Evolutionary conservation across 2,329 filamentous ascomycete genomes (phyloP), one percentile per base, ranked within the genome.

Genomic region (Hypoxylon sp.): DNA sequence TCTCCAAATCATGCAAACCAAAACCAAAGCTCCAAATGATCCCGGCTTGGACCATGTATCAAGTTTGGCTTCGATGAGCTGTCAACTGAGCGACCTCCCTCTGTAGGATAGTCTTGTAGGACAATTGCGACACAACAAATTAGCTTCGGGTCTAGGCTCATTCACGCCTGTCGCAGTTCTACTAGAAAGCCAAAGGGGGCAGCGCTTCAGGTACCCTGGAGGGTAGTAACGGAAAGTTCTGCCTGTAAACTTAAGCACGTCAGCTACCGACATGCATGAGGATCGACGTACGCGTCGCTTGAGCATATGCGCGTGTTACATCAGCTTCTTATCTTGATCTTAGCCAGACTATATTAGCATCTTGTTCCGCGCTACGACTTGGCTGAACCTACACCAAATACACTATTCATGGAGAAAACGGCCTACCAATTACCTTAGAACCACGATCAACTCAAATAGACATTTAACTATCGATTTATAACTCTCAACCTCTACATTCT

Each of bases 281-380:
- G 18, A 53, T 22, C 24, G 12, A 28, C 50, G 32, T 53, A 55
- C 40, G 40, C 26, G 51, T 54, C 38, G 26, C 18, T 22, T 18
- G 38, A 45, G 18, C n/a, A 44, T 44, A 9, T 28, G 32, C 38
- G 22, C 6, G 4, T 18, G 9, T 11, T 44, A 32, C 22, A 44
- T 30, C 9, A 30, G 36, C 26, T n/a, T 53, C 24, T n/a, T 30
- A 45, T 24, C n/a, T 45, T 36, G 38, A 54, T 22, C 18, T 16
- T 26, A 20, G 11, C 14, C 45, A 12, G 26, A 16, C 16, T 7
- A 30, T 12, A 20, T 33, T 33, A 38, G 16, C 6, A 54, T 54
- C 40, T 24, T 44, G 45, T 38, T 14, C 22, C 38, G 22, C 24
- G 36, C 50, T 53, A 53, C n/a, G 38, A 18, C 14, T 42, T 18